Evolutionary conservation across 495 filamentous ascomycete species (phyloP).

Genomic region (Paragyromitra xinjiangensis): DNA sequence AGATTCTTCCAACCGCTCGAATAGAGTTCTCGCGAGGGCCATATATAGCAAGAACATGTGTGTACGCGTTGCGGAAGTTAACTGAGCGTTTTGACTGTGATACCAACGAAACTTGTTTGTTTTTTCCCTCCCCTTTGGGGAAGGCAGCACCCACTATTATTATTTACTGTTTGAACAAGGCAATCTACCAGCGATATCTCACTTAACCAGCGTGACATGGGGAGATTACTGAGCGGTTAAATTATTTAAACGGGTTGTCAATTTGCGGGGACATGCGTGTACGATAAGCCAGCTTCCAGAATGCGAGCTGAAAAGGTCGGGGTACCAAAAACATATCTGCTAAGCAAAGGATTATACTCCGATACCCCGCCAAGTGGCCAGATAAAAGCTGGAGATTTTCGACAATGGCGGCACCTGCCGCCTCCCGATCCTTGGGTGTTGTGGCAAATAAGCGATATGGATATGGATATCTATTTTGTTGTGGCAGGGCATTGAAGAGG

Average conservation of each 20-base stretch:
- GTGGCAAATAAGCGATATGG: too few relatives aligned
- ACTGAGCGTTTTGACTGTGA: neutral
- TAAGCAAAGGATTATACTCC: too few relatives aligned
- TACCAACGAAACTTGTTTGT: neutral
- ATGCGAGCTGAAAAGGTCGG: neutral
- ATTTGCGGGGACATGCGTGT: neutral
- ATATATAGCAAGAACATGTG: neutral
- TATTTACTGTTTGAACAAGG: neutral
- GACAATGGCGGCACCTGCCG: too few relatives aligned
- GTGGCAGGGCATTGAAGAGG: too few relatives aligned
- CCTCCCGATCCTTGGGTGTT: too few relatives aligned
- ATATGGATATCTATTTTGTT: too few relatives aligned
- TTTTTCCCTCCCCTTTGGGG: neutral
- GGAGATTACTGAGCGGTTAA: slow-evolving; percentile 16
- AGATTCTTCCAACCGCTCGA: too few relatives aligned
- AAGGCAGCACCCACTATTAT: neutral
- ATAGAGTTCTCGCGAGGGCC: neutral
- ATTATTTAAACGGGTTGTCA: neutral
- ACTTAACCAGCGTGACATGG: neutral
- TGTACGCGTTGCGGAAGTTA: neutral
- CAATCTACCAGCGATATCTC: neutral
- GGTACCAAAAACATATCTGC: too few relatives aligned
- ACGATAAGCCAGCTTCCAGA: slow-evolving; percentile 13
- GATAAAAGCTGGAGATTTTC: too few relatives aligned
- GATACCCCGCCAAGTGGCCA: too few relatives aligned